Evolutionary conservation across 148 eudicot species (phyloP), one percentile per base, ranked within the genome.

Genomic region (Simmondsia chinensis): DNA sequence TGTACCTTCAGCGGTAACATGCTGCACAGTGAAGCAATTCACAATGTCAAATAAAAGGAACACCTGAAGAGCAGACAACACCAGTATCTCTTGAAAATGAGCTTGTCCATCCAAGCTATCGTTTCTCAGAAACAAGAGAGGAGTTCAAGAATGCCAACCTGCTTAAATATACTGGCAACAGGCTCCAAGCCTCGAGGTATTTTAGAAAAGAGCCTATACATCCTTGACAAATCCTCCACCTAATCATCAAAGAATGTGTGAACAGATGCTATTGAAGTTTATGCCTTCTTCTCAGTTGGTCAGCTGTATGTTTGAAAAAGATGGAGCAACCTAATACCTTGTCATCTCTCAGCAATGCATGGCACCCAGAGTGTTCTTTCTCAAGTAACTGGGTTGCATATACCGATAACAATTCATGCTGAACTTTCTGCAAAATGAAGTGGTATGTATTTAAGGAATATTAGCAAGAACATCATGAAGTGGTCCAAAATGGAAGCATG

Each of bases 291-390:
- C 22, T 42, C 11, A 11, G 14, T 3, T 9, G 12, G 6, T 41
- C 3, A 39, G 25, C 32, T 20, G 25, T 17, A 47, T 4, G 9
- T 19, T 18, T 34, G 4, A 5, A 17, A 0, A 8, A 24, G 39
- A 10, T 14, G 20, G 27, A 5, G 12, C 9, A 23, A 38, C 1
- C 5, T 30, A 21, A 33, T 46, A 79, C 87, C 87, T 76, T 83
- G 51, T 79, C 78, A 33, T 65, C 70, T 56, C 61, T 66, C 33
- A 77, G 94, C 66, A 83, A 63, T 13, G 61, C 76, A 43, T 49
- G 70, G 43, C 81, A 79, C 38, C 94, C 94, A 42, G 82, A 77
- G 33, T 69, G 64, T 64, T 82, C 84, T 59, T 82, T 82, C 53
- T 82, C 84, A 13, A 82, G 72, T 62, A 83, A 50, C 31, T 60